Evolutionary conservation across 345 rosid genomes (phyloP), one percentile per base, ranked within the genome.

Genomic region (Chamaenerion angustifolium): DNA sequence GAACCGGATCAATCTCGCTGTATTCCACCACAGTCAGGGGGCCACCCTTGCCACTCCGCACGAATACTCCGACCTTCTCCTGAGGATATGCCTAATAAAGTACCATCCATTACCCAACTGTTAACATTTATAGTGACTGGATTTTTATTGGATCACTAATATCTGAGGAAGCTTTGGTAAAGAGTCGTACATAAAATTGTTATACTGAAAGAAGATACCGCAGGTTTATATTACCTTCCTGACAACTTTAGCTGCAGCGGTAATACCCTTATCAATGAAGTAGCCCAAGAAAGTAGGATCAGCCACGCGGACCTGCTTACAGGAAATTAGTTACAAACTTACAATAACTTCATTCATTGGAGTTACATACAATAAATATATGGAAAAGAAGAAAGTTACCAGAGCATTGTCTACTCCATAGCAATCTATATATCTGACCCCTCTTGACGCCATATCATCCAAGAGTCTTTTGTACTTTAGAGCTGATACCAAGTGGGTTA

Each of bases 1-100:
- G 68, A 23, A 83, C 71, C 15, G 72, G 71, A 70, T 92, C 96
- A 55, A 92, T 56, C 73, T 92, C 98, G 76, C 86, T 82, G 80
- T 92, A 92, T 52, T 92, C 98, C 56, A 87, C 94, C 43, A 92
- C 98, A 55, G 85, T 78, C 48, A 92, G 83, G 6, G 98, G 98
- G 57, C 98, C 98, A 27, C 98, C 98, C 80, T 92, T 92, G 52
- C 98, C 96, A 54, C 94, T 75, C 72, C 96, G 71, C 11, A 92
- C 96, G 64, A 87, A 92, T 18, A 87, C 95, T 50, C 98, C 98
- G 17, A 87, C 96, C 62, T 87, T 83, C 72, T 92, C 98, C 56
- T 92, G 98, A 44, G 98, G 95, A 59, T 84, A 92, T 0, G 95
- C 96, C 98, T 92, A 71, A 48, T 59, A 57, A 50, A 31, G 6